phyloP scores from a whole-genome alignment of 805 yeast species.

The Isabelozyma pseudorhagii region DNA sequence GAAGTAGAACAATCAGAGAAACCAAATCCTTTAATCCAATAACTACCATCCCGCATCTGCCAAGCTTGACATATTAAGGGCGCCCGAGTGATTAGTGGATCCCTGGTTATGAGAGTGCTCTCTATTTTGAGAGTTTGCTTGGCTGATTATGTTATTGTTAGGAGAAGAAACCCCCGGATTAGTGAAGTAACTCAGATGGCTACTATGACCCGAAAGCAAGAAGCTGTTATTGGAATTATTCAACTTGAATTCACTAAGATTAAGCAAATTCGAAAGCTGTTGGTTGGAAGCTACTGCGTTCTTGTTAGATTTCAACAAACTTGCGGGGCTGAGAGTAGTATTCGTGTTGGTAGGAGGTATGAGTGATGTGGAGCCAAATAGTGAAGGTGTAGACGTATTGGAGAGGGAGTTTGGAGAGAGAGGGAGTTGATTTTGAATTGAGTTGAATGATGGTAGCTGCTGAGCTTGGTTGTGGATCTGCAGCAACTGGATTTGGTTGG shows the following conservation, averaged over 20 bases:
- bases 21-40: too few relatives aligned
- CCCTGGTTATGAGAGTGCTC: not conserved
- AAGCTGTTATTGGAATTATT: not conserved
- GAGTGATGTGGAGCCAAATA: constrained; percentile 2
- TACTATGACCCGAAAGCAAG: not conserved
- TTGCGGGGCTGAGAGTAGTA: constrained; percentile 25
- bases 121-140: not conserved
- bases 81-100: not conserved
- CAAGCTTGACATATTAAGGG: constrained; percentile 8
- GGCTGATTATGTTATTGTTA: constrained; percentile 7
- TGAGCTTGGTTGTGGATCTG: constrained; percentile 26
- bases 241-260: constrained; percentile 4
- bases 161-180: constrained; percentile 8
- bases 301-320: constrained; percentile 14
- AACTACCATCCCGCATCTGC: constrained; percentile 11
- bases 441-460: constrained; percentile 33
- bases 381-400: constrained; percentile 1
- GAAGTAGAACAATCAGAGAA: too few relatives aligned
- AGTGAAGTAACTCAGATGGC: not conserved
- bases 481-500: constrained; percentile 16
- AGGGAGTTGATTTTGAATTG: constrained; percentile 33
- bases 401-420: constrained; percentile 15
- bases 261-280: constrained; percentile 2
- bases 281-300: not conserved
- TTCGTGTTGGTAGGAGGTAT: constrained; percentile 12